phyloP scores from a whole-genome alignment of 2,329 filamentous ascomycete species.

The Colletotrichum ledebouriae region DNA sequence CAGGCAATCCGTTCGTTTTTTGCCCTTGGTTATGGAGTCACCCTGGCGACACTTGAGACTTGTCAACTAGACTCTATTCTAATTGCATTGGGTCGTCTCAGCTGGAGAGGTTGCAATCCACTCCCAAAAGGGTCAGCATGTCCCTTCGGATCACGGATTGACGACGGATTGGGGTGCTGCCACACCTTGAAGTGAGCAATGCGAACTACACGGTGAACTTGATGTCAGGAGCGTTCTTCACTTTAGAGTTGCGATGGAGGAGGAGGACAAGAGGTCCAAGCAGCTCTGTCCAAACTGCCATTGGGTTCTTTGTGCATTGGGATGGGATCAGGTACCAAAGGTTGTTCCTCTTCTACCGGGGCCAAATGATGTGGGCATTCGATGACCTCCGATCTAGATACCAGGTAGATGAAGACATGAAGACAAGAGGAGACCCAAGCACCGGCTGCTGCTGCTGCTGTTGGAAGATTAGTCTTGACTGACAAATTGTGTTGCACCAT shows the following conservation, averaged over 20 bases:
- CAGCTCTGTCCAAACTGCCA: no score
- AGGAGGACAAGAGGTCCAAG: not conserved
- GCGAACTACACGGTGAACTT: not conserved
- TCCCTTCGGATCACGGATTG: not conserved
- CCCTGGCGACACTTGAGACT: constrained; percentile 8
- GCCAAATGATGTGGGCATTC: constrained; percentile 3
- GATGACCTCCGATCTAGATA: no score
- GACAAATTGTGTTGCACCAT: constrained; percentile 5
- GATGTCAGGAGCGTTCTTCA: constrained; percentile 6
- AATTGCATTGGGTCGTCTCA: not conserved
- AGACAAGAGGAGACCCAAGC: not conserved
- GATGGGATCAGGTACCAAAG: not conserved
- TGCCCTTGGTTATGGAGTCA: no score
- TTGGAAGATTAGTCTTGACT: constrained; percentile 21
- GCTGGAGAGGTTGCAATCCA: not conserved
- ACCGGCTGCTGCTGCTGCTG: not conserved
- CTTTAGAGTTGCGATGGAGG: not conserved
- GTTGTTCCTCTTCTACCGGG: constrained; percentile 1
- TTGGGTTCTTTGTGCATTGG: not conserved
- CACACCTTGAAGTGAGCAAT: not conserved
- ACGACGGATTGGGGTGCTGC: constrained; percentile 1
- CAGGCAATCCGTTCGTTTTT: not conserved
- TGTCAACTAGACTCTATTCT: not conserved
- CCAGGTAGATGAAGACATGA: no score
- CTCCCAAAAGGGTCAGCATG: not conserved